Evolutionary conservation across 2,329 filamentous ascomycete species (phyloP).

Genomic region (Pseudogymnoascus sp.): DNA sequence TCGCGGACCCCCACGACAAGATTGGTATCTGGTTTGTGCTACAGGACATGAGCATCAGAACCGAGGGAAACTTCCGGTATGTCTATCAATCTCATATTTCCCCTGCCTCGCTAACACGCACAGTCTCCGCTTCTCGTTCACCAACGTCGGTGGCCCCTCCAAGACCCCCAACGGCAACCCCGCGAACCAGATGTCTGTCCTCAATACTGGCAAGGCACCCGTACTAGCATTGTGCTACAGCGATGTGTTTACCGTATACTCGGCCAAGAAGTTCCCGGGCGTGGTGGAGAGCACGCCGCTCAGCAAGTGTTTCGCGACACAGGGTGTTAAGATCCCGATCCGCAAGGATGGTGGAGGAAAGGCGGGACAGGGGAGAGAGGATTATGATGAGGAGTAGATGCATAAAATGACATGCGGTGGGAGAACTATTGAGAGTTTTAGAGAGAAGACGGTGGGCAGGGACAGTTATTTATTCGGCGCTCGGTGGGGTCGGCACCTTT

Average conservation of each 20-base stretch:
- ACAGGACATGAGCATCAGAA: slow-evolving; percentile 89
- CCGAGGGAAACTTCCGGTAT: slow-evolving; percentile 84
- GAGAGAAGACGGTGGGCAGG: background rate
- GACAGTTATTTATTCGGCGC: slow-evolving; percentile 5
- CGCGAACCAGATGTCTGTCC: slow-evolving; percentile 34
- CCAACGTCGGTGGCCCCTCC: slow-evolving; percentile 62
- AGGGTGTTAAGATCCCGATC: slow-evolving; percentile 96
- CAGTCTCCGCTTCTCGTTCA: slow-evolving; percentile 63
- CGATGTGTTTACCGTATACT: slow-evolving; percentile 85
- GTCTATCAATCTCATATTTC: slow-evolving; percentile 19
- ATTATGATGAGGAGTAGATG: slow-evolving; percentile 1
- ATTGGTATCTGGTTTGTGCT: slow-evolving; percentile 95
- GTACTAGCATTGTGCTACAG: slow-evolving; percentile 82
- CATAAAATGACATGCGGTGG: background rate
- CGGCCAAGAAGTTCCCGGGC: slow-evolving; percentile 95
- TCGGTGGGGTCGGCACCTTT: slow-evolving; percentile 1
- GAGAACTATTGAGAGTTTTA: background rate
- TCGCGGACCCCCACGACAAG: slow-evolving; percentile 70
- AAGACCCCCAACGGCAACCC: slow-evolving; percentile 28
- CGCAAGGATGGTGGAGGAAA: slow-evolving; percentile 60
- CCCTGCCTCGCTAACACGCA: background rate
- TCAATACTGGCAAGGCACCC: slow-evolving; percentile 69
- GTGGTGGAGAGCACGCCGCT: slow-evolving; percentile 88
- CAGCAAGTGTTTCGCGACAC: slow-evolving; percentile 85
- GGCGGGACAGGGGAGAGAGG: background rate